Base-by-base conservation (phyloP, 257 asterid species). In the Datura wrightii region DNA sequence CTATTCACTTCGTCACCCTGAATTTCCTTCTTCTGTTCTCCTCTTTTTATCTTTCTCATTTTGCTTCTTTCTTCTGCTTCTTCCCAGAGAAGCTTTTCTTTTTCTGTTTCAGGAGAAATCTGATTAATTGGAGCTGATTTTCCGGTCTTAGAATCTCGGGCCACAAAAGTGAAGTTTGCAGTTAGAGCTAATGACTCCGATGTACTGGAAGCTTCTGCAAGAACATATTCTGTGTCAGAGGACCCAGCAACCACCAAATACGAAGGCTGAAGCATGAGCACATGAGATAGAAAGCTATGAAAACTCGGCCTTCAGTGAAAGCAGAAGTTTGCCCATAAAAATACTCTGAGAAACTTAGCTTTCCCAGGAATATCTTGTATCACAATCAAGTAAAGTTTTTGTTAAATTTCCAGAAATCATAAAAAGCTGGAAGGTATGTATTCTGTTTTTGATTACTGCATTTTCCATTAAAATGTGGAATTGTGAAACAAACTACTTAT, bases 111-210 rank as follows among this genome's bases (percentile, higher is more conserved):
- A 5, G 98, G 97, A 50, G 89, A 85, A 85, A 96, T 89, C 82
- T 89, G 97, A 91, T 96, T 94, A 37, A 96, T 92, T 60, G 84
- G 80, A 82, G 97, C 97, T 67, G 98, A 92, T 89, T 94, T 94
- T 82, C 96, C 97, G 1, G 99, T 93, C 76, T 85, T 85, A 0
- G 94, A 92, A 86, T 96, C 98, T 80, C 98, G 99, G 80, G 97
- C 98, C 83, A 96, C 99, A 65, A 96, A 96, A 34, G 98, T 96
- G 90, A 96, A 96, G 89, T 94, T 96, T 63, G 99, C 99, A 37
- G 96, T 96, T 53, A 96, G 94, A 86, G 99, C 97, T 59, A 86
- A 86, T 44, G 90, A 79, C 54, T 92, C 88, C 53, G 93, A 80
- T 63, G 91, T 82, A 86, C 87, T 85, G 7, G 85, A 82, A 62